These are phyloP conservation scores for Otatea glauca DNA, from an alignment of 176 grass and related monocot genomes.

Conservation along the genomic window DNA sequence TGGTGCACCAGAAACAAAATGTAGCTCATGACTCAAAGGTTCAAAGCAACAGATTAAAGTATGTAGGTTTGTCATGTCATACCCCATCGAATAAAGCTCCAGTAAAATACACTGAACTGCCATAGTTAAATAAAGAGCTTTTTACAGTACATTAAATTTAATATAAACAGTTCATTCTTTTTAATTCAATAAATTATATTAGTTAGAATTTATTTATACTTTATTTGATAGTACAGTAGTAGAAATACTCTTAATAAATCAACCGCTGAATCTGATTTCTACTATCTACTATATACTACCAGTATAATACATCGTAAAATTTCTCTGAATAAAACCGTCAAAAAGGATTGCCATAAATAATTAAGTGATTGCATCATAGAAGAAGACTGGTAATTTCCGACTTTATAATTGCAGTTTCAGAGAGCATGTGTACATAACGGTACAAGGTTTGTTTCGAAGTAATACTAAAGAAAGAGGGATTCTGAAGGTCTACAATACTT, in stretches of 20 bases:
- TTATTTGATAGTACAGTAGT: too few species aligned
- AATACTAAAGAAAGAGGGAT: not conserved
- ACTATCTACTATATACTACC: too few species aligned
- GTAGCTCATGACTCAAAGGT: not conserved
- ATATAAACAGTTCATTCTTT: too few species aligned
- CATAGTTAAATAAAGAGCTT: not conserved
- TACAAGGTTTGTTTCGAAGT: constrained; percentile 18
- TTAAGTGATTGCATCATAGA: not conserved
- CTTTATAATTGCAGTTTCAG: not conserved
- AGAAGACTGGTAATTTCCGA: not conserved
- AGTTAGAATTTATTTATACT: too few species aligned
- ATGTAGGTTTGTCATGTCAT: not conserved
- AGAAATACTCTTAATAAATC: too few species aligned
- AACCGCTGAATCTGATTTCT: too few species aligned
- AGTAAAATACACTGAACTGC: not conserved
- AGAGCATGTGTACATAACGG: not conserved
- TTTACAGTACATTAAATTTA: too few species aligned
- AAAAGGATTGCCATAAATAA: not conserved
- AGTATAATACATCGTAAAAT: too few species aligned
- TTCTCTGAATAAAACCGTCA: not conserved
- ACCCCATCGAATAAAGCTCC: not conserved
- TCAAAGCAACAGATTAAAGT: not conserved
- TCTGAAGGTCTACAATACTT: not conserved
- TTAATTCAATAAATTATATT: too few species aligned
- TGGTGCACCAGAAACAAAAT: not conserved